Base-by-base conservation (phyloP, 2,329 filamentous ascomycete species). In the Trichophyton simii region DNA sequence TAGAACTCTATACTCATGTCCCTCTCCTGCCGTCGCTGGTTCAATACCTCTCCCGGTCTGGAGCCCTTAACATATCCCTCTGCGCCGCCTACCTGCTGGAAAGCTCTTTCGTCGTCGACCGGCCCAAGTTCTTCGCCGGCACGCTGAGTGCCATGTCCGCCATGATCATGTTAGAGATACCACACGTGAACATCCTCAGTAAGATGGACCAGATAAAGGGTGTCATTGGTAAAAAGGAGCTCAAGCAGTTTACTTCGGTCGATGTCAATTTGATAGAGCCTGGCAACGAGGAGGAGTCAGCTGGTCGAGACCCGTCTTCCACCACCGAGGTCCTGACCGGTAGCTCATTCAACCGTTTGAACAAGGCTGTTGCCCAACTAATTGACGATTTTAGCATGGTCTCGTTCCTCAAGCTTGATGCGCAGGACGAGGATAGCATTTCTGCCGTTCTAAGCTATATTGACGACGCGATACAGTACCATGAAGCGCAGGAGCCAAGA, bases 351-450 rank as follows among this genome's bases (percentile, higher is more conserved):
- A 83, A 88, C 64, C 82, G 84, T 68, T 77, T 97, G 66, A 96
- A 96, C 72, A 83, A 84, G 64, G 92, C 92, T 0, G 92, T 99
- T 3, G 94, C 89, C 0, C 84, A 88, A 60, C 78, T 99, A 66
- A 96, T 99, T 66, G 94, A 97, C 73, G 94, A 90, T 74, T 99
- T 96, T 76, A 95, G 91, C 77, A 95, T 99, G 89, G 89, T 99
- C 11, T 95, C 89, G 57, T 99, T 96, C 72, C 79, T 96, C 62
- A 89, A 91, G 76, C 79, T 97, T 52, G 89, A 97, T 70, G 87
- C 87, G 31, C 88, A 94, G 66, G 86, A 95, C 68, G 92, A 97
- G 76, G 91, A 97, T 68, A 97, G 92, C 70, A 86, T 97, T 3
- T 87, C 82, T 0, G 85, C 82, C 1, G 87, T 96, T 28, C 75